Evolutionary conservation across 2,329 filamentous ascomycete genomes (phyloP), one percentile per base, ranked within the genome.

Genomic region (Ceratocystis cacaofunesta): DNA sequence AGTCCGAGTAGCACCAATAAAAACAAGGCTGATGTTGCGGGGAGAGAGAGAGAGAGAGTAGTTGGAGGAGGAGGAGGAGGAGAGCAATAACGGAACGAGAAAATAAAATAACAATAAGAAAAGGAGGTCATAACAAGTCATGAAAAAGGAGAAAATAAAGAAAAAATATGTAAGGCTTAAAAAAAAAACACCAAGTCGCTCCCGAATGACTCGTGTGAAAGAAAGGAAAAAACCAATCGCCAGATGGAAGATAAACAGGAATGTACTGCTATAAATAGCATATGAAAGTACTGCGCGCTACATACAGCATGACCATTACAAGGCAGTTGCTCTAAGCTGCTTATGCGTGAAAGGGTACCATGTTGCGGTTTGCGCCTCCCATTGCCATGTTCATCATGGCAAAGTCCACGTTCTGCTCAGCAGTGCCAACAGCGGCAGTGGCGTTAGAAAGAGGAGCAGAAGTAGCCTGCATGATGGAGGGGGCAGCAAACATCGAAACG

Each of bases 211-310:
- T 32, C 19, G 41, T n/a, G 19, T 32, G 41, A 17, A 30, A 62
- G 22, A 50, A 62, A 19, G 10, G 44, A 46, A 48, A 48, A 17
- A 48, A 48, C 32, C 28, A 12, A 15, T 62, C 32, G 19, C 19
- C 22, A 50, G 46, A 50, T 48, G 41, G 30, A 48, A n/a, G 17
- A 62, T 12, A n/a, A 36, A 32, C 28, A 28, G 25, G 15, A 62
- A 62, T 62, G 8, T 50, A 62, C 25, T 32, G 50, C 25, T 44
- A 32, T 5, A 50, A 61, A 41, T 58, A 58, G 55, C 55, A 58
- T 30, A 36, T 41, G 2, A n/a, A 58, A 58, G 28, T 36, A 58
- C 28, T 10, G 25, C 55, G 30, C 28, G 36, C 36, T 5, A 41
- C 3, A 41, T 12, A 36, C 8, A 41, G 1, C 36, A 15, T 41